A percentile compares a stretch with the other conserved stretches of the same genome.
These are phyloP conservation scores for Euphorbia corollata DNA, from an alignment of 441 rosid species.

Conservation along the genomic window DNA sequence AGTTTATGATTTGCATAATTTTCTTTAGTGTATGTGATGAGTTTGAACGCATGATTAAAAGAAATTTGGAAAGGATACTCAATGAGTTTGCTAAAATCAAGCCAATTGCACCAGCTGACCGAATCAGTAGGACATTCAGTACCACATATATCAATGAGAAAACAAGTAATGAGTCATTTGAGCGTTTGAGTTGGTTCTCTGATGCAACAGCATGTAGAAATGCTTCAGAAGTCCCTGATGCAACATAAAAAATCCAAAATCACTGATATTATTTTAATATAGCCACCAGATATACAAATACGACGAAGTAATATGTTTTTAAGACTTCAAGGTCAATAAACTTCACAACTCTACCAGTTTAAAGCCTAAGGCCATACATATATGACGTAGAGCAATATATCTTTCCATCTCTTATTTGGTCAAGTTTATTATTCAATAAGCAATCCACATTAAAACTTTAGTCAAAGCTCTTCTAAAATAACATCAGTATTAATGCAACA, in stretches of 20 bases:
- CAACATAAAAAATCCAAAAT: constrained; percentile 19
- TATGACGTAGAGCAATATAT: too few species aligned
- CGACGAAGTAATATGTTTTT: background rate
- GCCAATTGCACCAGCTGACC: constrained; percentile 72
- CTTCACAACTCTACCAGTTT: background rate
- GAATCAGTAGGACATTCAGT: constrained; percentile 55
- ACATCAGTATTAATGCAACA: too few species aligned
- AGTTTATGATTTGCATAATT: background rate
- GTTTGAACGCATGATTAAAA: background rate
- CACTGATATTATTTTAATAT: background rate
- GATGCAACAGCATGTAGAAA: constrained; percentile 87
- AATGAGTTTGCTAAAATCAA: constrained; percentile 76
- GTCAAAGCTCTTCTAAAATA: too few species aligned
- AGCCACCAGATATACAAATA: background rate
- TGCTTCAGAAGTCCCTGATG: constrained; percentile 88
- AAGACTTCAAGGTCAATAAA: background rate
- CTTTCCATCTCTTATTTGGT: too few species aligned
- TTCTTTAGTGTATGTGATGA: background rate
- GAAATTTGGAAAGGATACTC: constrained; percentile 65
- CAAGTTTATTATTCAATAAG: too few species aligned
- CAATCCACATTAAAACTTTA: too few species aligned
- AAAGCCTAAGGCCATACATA: background rate
- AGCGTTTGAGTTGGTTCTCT: constrained; percentile 65
- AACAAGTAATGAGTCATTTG: constrained; percentile 66
- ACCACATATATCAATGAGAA: constrained; percentile 57